Percentiles rank a stretch among this genome's conserved stretches.
These are phyloP conservation scores for Fraxinus angustifolia DNA, from an alignment of 305 asterid genomes.

Conservation along the genomic window DNA sequence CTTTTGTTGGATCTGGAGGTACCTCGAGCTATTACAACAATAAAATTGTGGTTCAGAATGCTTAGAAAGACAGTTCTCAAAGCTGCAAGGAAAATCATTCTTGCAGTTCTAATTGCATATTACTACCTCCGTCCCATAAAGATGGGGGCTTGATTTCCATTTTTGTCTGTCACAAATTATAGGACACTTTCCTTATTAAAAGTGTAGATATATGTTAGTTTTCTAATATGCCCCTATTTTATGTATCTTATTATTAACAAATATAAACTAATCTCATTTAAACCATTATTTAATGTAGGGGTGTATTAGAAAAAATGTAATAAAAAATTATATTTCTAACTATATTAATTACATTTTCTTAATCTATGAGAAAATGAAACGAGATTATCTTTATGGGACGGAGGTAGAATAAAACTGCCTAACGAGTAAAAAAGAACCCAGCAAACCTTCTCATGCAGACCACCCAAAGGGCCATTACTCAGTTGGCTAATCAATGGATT, in stretches of 20 bases:
- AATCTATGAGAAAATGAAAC: background rate
- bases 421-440: conserved; percentile 15
- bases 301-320: background rate
- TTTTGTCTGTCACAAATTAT: background rate
- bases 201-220: background rate
- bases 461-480: conserved; percentile 76
- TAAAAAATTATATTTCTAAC: background rate
- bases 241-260: background rate
- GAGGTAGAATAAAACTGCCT: background rate
- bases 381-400: background rate
- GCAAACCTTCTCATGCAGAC: conserved; percentile 76
- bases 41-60: background rate
- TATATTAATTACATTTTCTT: background rate
- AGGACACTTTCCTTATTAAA: background rate
- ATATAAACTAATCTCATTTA: background rate
- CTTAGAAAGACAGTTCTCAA: background rate
- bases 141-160: background rate
- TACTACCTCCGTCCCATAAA: background rate
- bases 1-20: conserved; percentile 86
- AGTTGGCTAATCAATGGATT: conserved; percentile 62
- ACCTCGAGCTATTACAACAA: conserved; percentile 46
- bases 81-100: background rate
- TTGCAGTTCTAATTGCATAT: background rate
- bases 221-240: background rate
- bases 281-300: background rate